Percentiles rank a stretch among this genome's conserved stretches.
These are phyloP conservation scores for Wickerhamomyces queroliae DNA, from an alignment of 805 yeast genomes.

Conservation along the genomic window DNA sequence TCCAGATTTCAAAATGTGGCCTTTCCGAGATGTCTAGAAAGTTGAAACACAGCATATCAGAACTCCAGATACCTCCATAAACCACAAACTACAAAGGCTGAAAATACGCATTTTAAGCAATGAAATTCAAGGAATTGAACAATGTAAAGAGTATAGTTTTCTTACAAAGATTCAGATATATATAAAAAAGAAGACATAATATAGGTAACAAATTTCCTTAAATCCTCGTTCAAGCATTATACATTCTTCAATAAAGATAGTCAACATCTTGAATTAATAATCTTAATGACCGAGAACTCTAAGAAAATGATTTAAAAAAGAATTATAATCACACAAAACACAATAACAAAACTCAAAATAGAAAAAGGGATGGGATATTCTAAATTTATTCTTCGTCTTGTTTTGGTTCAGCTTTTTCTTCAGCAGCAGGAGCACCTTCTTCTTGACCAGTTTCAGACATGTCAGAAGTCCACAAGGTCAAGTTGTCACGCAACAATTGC, in stretches of 20 bases:
- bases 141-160: not conserved
- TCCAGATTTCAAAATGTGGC: too few species aligned
- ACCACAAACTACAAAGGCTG: too few species aligned
- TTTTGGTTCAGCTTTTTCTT: slow-evolving; percentile 24
- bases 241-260: not conserved
- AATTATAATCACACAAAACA: not conserved
- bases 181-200: not conserved
- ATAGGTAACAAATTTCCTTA: not conserved
- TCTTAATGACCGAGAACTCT: not conserved
- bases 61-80: too few species aligned
- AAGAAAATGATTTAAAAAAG: slow-evolving; percentile 1
- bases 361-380: not conserved
- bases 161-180: not conserved
- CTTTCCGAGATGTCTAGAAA: too few species aligned
- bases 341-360: too few species aligned
- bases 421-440: slow-evolving; percentile 36
- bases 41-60: too few species aligned
- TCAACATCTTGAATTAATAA: not conserved
- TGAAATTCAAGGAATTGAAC: not conserved
- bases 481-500: slow-evolving; percentile 98
- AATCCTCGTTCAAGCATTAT: not conserved
- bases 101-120: too few species aligned
- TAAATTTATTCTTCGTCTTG: slow-evolving; percentile 26
- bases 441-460: slow-evolving; percentile 78
- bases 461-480: slow-evolving; percentile 96